Base-by-base conservation (phyloP, 2,329 filamentous ascomycete species). In the Calycina herbarum region DNA sequence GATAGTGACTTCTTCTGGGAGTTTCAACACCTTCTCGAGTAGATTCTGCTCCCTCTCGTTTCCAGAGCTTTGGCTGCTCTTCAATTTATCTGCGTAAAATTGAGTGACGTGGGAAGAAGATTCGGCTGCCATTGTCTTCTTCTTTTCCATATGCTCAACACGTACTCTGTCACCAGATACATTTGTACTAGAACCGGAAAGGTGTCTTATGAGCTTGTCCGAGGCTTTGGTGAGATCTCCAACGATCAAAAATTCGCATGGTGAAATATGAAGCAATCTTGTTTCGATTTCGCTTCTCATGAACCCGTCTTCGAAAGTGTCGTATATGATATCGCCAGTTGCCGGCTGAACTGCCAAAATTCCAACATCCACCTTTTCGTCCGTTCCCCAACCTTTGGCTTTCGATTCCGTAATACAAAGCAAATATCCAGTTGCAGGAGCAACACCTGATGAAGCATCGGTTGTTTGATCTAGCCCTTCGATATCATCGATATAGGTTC, bases 201-300 rank as follows among this genome's bases (percentile, higher is more conserved):
- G 83, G 78, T 98, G 94, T 68, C 92, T 86, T 6, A 99, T 85
- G 31, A 99, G 85, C 78, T 98, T 98, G 51, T 98, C 93, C 0
- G 94, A 97, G 0, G 93, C 92, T 73, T 90, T 93, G 0, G 94
- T 95, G 15, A 98, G 85, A 15, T 95, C 88, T 15, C 95, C 95
- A 1, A 99, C 92, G 57, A 99, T 90, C 38, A 99, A 83, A 68
- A 99, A 93, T 77, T 99, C 95, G 78, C 94, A 97, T 0, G 95
- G 95, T 0, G 94, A 93, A 70, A 99, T 96, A 76, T 99, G 95
- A 35, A 99, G 81, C 31, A 99, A 81, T n/a, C 95, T 83, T 0
- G 95, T 99, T 79, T 99, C 95, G 40, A 99, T 91, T 76, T 99
- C 95, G 73, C 90, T 93, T 59, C 95, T 85, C 94, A 99, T 97